These are phyloP conservation scores for Chamaecyparis obtusa DNA, from an alignment of 75 land plant genomes.

Conservation along the genomic window DNA sequence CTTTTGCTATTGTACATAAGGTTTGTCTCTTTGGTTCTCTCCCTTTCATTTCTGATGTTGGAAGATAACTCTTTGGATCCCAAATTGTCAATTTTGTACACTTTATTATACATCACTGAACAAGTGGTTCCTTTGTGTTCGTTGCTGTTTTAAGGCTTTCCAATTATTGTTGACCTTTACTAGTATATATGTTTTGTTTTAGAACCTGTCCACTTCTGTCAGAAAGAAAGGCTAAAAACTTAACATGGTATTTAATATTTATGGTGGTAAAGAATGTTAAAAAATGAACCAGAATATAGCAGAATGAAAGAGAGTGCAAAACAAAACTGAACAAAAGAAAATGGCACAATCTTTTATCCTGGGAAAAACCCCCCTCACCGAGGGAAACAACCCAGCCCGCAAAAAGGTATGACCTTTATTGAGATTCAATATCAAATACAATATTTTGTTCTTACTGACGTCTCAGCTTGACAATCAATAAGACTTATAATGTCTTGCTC, in stretches of 20 bases:
- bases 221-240: not conserved
- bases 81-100: not conserved
- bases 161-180: not conserved
- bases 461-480: no score
- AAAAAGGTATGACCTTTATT: no score
- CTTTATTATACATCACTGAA: not conserved
- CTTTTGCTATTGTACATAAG: constrained; percentile 58
- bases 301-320: no score
- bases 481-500: no score
- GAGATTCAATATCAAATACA: no score
- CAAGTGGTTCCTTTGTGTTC: not conserved
- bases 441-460: no score
- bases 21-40: constrained; percentile 10
- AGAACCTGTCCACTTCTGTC: not conserved
- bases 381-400: no score
- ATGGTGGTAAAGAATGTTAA: not conserved
- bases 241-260: not conserved
- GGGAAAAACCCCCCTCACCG: no score
- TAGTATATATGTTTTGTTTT: not conserved
- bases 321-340: no score
- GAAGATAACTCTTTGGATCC: not conserved
- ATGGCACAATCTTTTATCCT: no score
- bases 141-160: not conserved
- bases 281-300: no score
- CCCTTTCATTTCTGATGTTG: not conserved